These are phyloP conservation scores for Eutreptiella sp. DNA, from an alignment of 208 protist species.

Conservation along the genomic window DNA sequence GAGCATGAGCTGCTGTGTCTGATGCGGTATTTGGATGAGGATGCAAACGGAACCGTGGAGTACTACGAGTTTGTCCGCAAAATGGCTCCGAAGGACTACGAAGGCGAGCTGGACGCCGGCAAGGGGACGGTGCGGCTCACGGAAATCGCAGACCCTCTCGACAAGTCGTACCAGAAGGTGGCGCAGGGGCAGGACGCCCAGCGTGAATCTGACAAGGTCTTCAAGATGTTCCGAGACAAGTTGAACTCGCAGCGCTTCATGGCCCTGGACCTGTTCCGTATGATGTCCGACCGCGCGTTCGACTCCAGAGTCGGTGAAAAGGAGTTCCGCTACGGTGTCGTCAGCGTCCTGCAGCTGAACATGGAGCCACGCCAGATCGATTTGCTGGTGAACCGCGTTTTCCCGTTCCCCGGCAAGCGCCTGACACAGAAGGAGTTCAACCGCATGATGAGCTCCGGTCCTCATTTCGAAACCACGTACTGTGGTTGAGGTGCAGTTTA, in stretches of 20 bases:
- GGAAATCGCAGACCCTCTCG: constrained; percentile 3
- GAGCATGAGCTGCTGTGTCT: constrained; percentile 18
- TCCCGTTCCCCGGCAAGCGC: not conserved
- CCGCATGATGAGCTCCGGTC: no score
- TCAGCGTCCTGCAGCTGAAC: constrained; percentile 49
- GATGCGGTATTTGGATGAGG: constrained; percentile 37
- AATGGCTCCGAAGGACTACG: constrained; percentile 42
- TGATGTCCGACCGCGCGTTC: constrained; percentile 46
- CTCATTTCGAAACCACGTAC: no score
- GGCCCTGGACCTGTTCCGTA: constrained; percentile 58
- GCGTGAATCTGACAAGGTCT: constrained; percentile 55
- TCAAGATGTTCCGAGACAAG: constrained; percentile 59
- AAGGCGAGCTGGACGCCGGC: constrained; percentile 10
- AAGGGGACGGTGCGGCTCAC: constrained; percentile 9
- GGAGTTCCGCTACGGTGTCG: constrained; percentile 56
- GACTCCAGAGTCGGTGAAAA: constrained; percentile 66
- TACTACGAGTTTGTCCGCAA: constrained; percentile 54
- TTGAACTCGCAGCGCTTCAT: constrained; percentile 63
- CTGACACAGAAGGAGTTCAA: not conserved
- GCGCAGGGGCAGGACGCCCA: constrained; percentile 52
- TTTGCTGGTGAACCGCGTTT: constrained; percentile 50
- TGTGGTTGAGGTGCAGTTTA: no score
- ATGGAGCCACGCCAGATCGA: constrained; percentile 60
- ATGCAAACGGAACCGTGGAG: constrained; percentile 31
- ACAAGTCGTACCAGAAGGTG: constrained; percentile 47